phyloP scores from a whole-genome alignment of 257 asterid species.

The Handroanthus guayacan region DNA sequence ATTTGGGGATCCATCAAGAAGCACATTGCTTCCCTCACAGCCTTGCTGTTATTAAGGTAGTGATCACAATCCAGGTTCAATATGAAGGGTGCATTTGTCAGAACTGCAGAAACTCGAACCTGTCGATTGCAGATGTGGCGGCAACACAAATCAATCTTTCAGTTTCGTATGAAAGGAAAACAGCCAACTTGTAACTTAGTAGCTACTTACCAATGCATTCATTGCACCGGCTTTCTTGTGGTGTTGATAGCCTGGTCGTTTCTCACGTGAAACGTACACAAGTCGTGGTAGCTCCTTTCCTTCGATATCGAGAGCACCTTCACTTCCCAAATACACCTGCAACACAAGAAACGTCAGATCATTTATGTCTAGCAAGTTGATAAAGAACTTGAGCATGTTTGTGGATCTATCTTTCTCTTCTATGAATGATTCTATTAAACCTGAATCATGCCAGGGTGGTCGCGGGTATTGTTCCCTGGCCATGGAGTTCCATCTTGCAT shows the following conservation, averaged over 20 bases:
- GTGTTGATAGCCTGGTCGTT: constrained; percentile 81
- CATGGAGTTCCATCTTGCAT: constrained; percentile 93
- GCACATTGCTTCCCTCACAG: constrained; percentile 86
- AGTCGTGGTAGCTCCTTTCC: constrained; percentile 84
- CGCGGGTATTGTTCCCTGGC: constrained; percentile 90
- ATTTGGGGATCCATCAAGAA: constrained; percentile 87
- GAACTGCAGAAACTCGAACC: constrained; percentile 88
- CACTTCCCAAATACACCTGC: constrained; percentile 82
- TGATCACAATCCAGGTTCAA: constrained; percentile 92
- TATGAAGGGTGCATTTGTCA: constrained; percentile 86
- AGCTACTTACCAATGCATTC: constrained; percentile 72
- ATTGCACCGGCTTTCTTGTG: constrained; percentile 93
- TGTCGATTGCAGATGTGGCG: constrained; percentile 25
- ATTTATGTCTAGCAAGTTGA: neutral
- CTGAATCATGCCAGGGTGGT: constrained; percentile 96
- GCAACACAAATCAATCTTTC: neutral
- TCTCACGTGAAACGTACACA: constrained; percentile 88
- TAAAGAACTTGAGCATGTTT: neutral
- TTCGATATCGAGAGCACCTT: constrained; percentile 89
- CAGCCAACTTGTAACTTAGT: neutral
- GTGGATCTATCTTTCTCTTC: neutral
- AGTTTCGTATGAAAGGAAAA: neutral
- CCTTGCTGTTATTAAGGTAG: constrained; percentile 85
- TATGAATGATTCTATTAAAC: constrained; percentile 32
- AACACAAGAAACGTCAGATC: constrained; percentile 24